Evolutionary conservation across 2,329 filamentous ascomycete species (phyloP), one percentile per base, ranked within the genome.

Genomic region (Alternaria postmessia): DNA sequence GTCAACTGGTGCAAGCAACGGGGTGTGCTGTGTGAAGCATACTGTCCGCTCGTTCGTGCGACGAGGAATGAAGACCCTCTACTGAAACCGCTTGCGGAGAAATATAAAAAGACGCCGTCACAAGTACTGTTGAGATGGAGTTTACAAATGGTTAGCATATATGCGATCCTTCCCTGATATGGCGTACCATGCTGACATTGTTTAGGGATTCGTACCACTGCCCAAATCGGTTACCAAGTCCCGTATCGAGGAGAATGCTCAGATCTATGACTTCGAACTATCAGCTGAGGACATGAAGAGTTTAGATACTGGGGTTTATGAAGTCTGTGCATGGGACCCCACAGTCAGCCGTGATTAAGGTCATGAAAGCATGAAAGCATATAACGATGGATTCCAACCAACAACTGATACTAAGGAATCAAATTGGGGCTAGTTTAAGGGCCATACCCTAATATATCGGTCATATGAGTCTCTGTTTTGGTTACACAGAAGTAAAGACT

Each of bases 1-100:
- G 88, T 89, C 8, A 81, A 86, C 47, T 97, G 93, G 93, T 91
- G 91, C 69, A 78, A 83, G 64, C 83, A 89, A 76, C 77, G 81
- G 54, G 78, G 75, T 32, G 75, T 84, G 1, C 54, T 85, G 5
- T 67, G 83, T 22, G 80, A 85, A 68, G 82, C 82, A n/a, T 84
- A 84, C 57, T 80, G 74, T 24, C 82, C 82, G 16, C 71, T 83
- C 30, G 80, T 82, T 4, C 70, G 81, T 41, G 78, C 78, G 14
- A 79, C 76, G 1, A 79, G 83, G 51, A 82, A 82, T 62, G 78
- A 87, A 6, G 87, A 89, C 62, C 81, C 84, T 4, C 66, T 84
- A 16, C 72, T 89, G 52, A 74, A 81, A 63, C 75, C 78, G 3
- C 70, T 89, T 51, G 80, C 79, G 3, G 80, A 84, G 75, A 89